Base-by-base conservation (phyloP, 208 protist species). In the Borovskyia barvae region DNA sequence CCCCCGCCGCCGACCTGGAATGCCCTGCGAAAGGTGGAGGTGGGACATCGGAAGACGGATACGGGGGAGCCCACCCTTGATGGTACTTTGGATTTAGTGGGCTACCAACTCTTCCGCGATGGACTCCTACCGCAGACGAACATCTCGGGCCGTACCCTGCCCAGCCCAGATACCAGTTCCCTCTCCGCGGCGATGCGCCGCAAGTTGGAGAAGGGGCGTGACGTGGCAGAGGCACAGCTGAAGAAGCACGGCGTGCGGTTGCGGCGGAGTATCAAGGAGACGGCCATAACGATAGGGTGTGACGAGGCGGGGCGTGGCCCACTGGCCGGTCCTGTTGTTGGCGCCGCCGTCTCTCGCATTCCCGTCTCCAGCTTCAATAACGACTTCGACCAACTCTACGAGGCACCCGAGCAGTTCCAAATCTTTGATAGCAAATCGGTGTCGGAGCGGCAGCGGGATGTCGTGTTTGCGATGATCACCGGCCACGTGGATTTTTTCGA, bases 331-430 rank as follows among this genome's bases (percentile, higher is more conserved):
- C 92, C 92, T 0, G 89, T 97, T 3, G 88, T 95, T 5, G 92
- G 80, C 24, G 88, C 92, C 19, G 92, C 89, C 3, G 89, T 92
- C 35, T 88, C 78, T 41, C 82, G 89, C 30, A 65, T 95, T 15
- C 89, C 89, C 5, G 64, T 85, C 24, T 93, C 85, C 0, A 93
- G 85, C 69, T 95, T 95, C 61, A 92, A 95, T 77, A 95, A 92
- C 58, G 75, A 82, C 14, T 82, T 84, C 30, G 68, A 82, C 15
- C 54, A 74, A 22, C 68, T 95, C 42, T 95, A 93, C 59, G 72
- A 92, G 37, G 74, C 66, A 15, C 39, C 57, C 14, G 89, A 93
- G 75, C 77, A 87, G 67, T 90, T 95, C 55, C 86, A 88, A 35
- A 90, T 95, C 39, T 89, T 90, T 56, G 89, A 95, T 47, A 95